A percentile compares a stretch with the other conserved stretches of the same genome.
Conservation (phyloP, 768 basidiomycete species). For the Psilocybe subaeruginosa region DNA sequence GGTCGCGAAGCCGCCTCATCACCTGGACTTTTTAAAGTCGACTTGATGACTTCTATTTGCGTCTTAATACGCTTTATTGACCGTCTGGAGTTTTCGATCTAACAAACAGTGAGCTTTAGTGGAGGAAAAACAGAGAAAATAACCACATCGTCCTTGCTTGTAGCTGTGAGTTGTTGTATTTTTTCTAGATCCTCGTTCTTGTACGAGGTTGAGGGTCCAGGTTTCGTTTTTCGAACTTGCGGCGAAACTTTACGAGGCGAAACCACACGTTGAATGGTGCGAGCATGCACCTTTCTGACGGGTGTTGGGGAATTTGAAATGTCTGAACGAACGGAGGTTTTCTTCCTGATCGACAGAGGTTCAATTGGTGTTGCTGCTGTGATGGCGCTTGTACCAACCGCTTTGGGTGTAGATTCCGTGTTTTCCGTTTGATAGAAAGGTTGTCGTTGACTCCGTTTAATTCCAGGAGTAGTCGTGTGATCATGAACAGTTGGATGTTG, state of each 20-base stretch:
- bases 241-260: constrained; percentile 62
- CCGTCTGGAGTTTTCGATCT: constrained; percentile 76
- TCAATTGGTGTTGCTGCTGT: constrained; percentile 55
- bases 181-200: constrained; percentile 45
- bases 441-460: constrained; percentile 76
- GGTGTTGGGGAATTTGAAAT: constrained; percentile 40
- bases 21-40: constrained; percentile 20
- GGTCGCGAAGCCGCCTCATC: constrained; percentile 45
- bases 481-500: constrained; percentile 22
- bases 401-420: constrained; percentile 56
- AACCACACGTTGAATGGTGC: constrained; percentile 41
- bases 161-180: constrained; percentile 50
- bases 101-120: constrained; percentile 11
- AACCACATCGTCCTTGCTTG: constrained; percentile 71
- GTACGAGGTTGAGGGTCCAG: constrained; percentile 28
- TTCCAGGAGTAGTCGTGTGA: constrained; percentile 40
- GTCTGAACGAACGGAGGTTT: constrained; percentile 60
- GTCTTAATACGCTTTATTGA: constrained; percentile 76
- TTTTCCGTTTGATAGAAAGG: constrained; percentile 59
- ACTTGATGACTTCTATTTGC: constrained; percentile 56
- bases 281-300: constrained; percentile 43
- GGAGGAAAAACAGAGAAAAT: neutral
- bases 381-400: constrained; percentile 29
- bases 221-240: constrained; percentile 45
- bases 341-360: constrained; percentile 87